These are phyloP conservation scores for Xylaria palmicola DNA, from an alignment of 495 filamentous ascomycete genomes.

Conservation along the genomic window DNA sequence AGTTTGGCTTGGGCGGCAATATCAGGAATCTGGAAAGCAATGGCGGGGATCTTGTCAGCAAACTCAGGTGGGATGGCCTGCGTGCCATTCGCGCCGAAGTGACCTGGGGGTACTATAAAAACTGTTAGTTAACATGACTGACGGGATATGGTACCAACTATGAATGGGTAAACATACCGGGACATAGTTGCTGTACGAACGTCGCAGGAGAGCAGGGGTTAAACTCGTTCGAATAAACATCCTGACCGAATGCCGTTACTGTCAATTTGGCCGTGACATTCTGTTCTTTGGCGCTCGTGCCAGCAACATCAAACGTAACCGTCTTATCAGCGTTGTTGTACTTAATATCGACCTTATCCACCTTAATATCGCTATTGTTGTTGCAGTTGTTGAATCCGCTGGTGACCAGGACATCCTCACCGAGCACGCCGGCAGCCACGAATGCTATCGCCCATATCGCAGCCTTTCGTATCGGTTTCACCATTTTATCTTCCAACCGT, in stretches of 20 bases:
- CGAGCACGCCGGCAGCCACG: conserved; percentile 43
- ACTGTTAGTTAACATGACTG: no score
- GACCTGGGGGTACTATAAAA: conserved; percentile 64
- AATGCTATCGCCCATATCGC: conserved; percentile 37
- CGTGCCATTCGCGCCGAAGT: conserved; percentile 68
- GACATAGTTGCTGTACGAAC: conserved; percentile 73
- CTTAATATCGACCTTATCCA: conserved; percentile 71
- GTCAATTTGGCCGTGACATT: conserved; percentile 79
- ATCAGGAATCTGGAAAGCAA: conserved; percentile 90
- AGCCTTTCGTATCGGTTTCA: conserved; percentile 27
- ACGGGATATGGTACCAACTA: neutral
- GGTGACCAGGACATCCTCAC: conserved; percentile 74
- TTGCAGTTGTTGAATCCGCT: conserved; percentile 76
- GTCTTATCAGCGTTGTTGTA: conserved; percentile 72
- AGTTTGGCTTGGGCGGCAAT: conserved; percentile 84
- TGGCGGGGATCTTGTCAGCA: conserved; percentile 75
- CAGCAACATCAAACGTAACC: conserved; percentile 80
- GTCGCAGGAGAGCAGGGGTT: conserved; percentile 72
- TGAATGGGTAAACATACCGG: conserved; percentile 53
- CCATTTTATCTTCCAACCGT: conserved; percentile 19
- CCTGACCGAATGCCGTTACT: conserved; percentile 81
- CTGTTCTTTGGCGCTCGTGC: conserved; percentile 68
- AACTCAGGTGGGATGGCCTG: conserved; percentile 68
- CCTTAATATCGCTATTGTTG: conserved; percentile 61
- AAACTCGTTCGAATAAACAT: conserved; percentile 78